Evolutionary conservation across 169 alveolate species (phyloP), one percentile per base, ranked within the genome.

Genomic region (Plasmodium gonderi): DNA sequence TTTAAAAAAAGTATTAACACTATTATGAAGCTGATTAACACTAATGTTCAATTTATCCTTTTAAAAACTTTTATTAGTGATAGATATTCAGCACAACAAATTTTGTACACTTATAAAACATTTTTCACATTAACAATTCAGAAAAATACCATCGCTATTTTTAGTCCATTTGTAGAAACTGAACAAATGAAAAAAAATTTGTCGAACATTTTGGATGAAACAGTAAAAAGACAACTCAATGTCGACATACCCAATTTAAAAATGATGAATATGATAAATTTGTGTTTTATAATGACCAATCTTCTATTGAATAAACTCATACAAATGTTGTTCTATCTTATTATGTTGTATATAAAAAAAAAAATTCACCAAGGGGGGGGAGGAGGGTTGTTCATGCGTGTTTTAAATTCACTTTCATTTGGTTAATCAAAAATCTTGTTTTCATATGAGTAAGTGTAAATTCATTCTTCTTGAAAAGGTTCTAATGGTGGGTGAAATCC

Each of bases 1-100:
- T 87, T 68, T 31, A 2, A 49, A 54, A 75, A 54, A 38, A 87
- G 60, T 36, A 20, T 87, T 17, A 54, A 75, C 33, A 75, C 14
- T 44, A 40, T 75, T 49, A 75, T 40, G 64, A 33, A 64, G 9
- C 42, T 76, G 17, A 87, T 75, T 49, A 51, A 87, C 44, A 49
- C 67, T 0, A 87, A 87, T 60, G 47, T 87, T 14, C 72, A 76
- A 42, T 49, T 87, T 1, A 74, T 26, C 68, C 79, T 87, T 75
- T 76, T 87, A 47, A 87, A 87, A 87, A 76, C 65, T 87, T 87
- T 38, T 60, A 75, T 75, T 40, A 87, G 45, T 60, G 87, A 87
- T 87, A 75, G 42, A 75, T 51, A 87, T 75, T 29, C 72, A 47
- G 26, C 81, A 17, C 65, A 75, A 20, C 45, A 75, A 54, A 76